phyloP scores from a whole-genome alignment of 176 grass and related monocot species.

The Typha latifolia region DNA sequence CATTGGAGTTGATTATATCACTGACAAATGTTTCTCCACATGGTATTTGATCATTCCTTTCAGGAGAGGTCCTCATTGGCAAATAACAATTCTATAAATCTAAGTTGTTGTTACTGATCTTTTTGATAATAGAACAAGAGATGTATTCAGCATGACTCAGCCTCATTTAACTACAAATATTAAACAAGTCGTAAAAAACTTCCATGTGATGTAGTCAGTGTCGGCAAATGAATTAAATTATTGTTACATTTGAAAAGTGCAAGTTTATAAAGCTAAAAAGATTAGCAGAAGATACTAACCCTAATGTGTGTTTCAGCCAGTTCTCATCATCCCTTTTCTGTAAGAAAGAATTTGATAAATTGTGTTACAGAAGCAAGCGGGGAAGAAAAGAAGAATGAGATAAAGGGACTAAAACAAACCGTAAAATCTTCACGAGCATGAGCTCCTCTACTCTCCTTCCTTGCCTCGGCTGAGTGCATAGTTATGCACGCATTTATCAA shows the following conservation, averaged over 20 bases:
- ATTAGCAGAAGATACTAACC: conserved; percentile 41
- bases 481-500: conserved; percentile 94
- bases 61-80: too few species aligned
- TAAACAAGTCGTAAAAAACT: too few species aligned
- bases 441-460: conserved; percentile 91
- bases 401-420: conserved; percentile 21
- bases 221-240: background rate
- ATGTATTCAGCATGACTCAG: too few species aligned
- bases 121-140: too few species aligned
- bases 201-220: background rate
- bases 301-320: conserved; percentile 77
- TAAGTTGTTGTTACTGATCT: too few species aligned
- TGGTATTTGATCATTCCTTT: too few species aligned
- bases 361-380: conserved; percentile 1
- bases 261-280: conserved; percentile 4
- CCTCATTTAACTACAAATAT: too few species aligned
- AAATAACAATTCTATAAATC: too few species aligned
- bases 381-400: background rate
- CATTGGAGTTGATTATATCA: too few species aligned
- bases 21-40: too few species aligned
- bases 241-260: background rate
- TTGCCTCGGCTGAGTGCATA: conserved; percentile 89
- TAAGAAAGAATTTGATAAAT: conserved; percentile 4
- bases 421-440: conserved; percentile 97
- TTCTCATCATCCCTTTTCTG: conserved; percentile 83